Conservation (phyloP, 1,284 basidiomycete species). For the Rhodotorula sp. region DNA sequence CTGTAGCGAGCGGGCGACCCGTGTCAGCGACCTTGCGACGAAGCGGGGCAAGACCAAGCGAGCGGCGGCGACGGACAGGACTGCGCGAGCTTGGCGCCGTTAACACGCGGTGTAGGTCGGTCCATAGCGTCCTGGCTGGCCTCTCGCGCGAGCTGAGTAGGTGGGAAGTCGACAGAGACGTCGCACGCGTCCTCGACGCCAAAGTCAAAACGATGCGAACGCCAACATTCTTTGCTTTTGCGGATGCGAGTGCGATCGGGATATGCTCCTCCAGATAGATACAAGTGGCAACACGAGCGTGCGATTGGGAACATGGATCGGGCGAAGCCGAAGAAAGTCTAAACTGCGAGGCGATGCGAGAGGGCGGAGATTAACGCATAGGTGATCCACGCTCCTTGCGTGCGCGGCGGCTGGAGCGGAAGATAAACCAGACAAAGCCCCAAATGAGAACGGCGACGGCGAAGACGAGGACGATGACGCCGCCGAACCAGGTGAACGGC, state of each 20-base stretch:
- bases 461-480: slow-evolving; percentile 46
- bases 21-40: not conserved
- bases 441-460: slow-evolving; percentile 40
- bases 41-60: not conserved
- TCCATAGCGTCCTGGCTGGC: slow-evolving; percentile 23
- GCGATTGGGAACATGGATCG: not conserved
- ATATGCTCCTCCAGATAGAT: not conserved
- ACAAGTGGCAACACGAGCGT: not conserved
- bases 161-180: not conserved
- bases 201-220: not conserved
- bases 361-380: slow-evolving; percentile 10
- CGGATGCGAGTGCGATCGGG: not conserved
- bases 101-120: slow-evolving; percentile 38
- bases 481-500: slow-evolving; percentile 47
- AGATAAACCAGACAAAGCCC: slow-evolving; percentile 45
- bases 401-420: slow-evolving; percentile 49
- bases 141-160: not conserved
- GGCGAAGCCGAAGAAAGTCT: not conserved
- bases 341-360: not conserved
- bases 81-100: slow-evolving; percentile 18
- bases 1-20: not conserved
- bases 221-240: not conserved
- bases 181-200: not conserved
- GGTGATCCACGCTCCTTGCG: slow-evolving; percentile 40
- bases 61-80: slow-evolving; percentile 16